These are phyloP conservation scores for Yamadazyma pseudoaaseri DNA, from an alignment of 1,139 yeast species.

Conservation along the genomic window DNA sequence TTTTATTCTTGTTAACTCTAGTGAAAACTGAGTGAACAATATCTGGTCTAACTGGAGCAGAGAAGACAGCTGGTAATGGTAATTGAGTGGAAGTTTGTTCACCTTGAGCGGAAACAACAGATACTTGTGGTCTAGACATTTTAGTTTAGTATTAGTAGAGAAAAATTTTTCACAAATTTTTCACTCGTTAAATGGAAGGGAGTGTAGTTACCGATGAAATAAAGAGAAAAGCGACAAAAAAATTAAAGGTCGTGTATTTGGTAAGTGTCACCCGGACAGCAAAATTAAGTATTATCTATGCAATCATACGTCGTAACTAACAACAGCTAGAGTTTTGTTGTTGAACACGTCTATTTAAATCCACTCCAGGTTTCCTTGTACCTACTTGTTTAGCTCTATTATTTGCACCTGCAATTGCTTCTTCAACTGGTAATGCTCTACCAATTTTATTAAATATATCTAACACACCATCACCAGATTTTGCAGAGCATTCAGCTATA, in stretches of 20 bases:
- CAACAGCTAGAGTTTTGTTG: conserved; percentile 26
- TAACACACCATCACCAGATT: conserved; percentile 46
- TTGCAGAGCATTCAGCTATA: conserved; percentile 47
- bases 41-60: conserved; percentile 99
- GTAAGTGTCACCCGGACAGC: not conserved
- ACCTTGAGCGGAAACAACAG: conserved; percentile 89
- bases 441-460: conserved; percentile 44
- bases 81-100: conserved; percentile 80
- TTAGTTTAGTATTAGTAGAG: no score
- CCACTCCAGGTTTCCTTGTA: conserved; percentile 31
- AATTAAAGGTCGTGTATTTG: not conserved
- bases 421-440: conserved; percentile 45
- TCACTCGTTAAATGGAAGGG: conserved; percentile 9
- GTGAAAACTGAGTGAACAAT: conserved; percentile 98
- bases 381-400: conserved; percentile 25
- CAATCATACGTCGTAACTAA: conserved; percentile 12
- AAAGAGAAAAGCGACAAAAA: no score
- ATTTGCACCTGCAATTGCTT: conserved; percentile 26
- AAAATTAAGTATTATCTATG: not conserved
- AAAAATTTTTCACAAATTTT: conserved; percentile 18
- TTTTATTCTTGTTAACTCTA: conserved; percentile 99
- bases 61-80: conserved; percentile 97
- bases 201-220: no score
- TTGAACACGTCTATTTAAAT: conserved; percentile 32
- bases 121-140: conserved; percentile 94